Conservation (phyloP, 176 grass and related monocot species). For the Coix lacrymajobi region DNA sequence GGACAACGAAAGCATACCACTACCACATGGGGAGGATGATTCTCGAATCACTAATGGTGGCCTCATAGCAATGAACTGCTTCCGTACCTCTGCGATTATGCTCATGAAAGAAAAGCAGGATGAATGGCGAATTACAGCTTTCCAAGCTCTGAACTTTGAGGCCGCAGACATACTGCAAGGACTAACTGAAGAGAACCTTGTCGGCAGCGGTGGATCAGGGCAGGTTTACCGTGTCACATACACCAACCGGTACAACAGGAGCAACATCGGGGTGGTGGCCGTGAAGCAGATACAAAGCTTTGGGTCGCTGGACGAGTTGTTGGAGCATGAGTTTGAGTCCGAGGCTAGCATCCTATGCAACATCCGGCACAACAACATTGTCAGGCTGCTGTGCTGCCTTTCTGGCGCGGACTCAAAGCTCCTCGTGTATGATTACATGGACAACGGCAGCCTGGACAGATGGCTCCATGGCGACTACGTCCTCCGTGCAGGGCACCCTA, state of each 20-base stretch:
- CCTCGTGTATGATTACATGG: background rate
- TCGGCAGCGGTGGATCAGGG: slow-evolving; percentile 14
- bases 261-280: slow-evolving; percentile 32
- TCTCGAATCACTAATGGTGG: slow-evolving; percentile 30
- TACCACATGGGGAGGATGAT: slow-evolving; percentile 9
- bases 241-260: slow-evolving; percentile 26
- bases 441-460: background rate
- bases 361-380: background rate
- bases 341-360: background rate
- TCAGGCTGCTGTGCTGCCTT: background rate
- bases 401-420: background rate
- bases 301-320: background rate
- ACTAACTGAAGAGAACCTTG: slow-evolving; percentile 1
- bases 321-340: background rate
- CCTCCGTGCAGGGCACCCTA: too few relatives aligned
- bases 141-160: slow-evolving; percentile 48
- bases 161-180: slow-evolving; percentile 34
- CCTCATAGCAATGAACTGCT: slow-evolving; percentile 45
- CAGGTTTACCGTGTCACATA: slow-evolving; percentile 46
- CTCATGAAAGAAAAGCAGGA: slow-evolving; percentile 26
- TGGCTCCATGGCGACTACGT: background rate
- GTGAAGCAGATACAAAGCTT: slow-evolving; percentile 59
- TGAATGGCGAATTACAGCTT: slow-evolving; percentile 67
- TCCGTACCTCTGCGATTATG: slow-evolving; percentile 39
- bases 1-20: too few relatives aligned